A percentile compares a stretch with the other conserved stretches of the same genome.
phyloP scores from a whole-genome alignment of 768 basidiomycete species.

The Tubosaeta sp. region DNA sequence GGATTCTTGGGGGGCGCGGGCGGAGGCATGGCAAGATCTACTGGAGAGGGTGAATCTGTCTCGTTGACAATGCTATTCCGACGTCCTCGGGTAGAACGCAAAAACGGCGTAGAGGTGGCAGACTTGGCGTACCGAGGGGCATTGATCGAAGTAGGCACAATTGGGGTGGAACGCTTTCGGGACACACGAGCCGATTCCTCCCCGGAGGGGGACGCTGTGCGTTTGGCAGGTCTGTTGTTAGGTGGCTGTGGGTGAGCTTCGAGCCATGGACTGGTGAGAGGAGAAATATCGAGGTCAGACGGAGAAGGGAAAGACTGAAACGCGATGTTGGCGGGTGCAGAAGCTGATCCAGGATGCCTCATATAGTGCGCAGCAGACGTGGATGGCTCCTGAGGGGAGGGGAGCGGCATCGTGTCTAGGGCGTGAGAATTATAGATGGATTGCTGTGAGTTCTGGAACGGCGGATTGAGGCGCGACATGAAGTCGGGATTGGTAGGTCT shows the following conservation, averaged over 20 bases:
- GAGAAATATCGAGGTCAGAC: constrained; percentile 67
- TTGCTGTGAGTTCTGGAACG: constrained; percentile 33
- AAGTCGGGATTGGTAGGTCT: constrained; percentile 57
- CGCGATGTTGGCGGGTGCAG: constrained; percentile 72
- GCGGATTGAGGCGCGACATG: constrained; percentile 58
- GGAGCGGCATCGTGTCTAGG: constrained; percentile 24
- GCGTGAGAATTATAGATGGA: constrained; percentile 23
- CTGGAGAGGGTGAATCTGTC: constrained; percentile 75
- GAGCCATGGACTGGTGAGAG: constrained; percentile 79
- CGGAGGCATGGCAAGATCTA: constrained; percentile 87
- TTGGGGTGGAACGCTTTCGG: constrained; percentile 52
- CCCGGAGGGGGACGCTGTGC: constrained; percentile 52
- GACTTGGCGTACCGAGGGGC: constrained; percentile 37
- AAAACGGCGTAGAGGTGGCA: constrained; percentile 55
- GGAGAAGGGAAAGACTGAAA: constrained; percentile 52
- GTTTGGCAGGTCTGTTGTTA: constrained; percentile 37
- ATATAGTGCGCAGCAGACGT: constrained; percentile 24
- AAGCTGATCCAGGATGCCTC: constrained; percentile 43
- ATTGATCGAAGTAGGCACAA: constrained; percentile 22
- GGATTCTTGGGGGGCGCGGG: constrained; percentile 51
- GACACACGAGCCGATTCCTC: constrained; percentile 46
- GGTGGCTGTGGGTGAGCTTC: constrained; percentile 48
- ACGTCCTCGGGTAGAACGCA: constrained; percentile 43
- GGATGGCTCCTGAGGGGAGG: constrained; percentile 30
- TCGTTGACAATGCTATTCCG: constrained; percentile 41